These are phyloP conservation scores for Angophora floribunda DNA, from an alignment of 345 rosid species.

Conservation along the genomic window DNA sequence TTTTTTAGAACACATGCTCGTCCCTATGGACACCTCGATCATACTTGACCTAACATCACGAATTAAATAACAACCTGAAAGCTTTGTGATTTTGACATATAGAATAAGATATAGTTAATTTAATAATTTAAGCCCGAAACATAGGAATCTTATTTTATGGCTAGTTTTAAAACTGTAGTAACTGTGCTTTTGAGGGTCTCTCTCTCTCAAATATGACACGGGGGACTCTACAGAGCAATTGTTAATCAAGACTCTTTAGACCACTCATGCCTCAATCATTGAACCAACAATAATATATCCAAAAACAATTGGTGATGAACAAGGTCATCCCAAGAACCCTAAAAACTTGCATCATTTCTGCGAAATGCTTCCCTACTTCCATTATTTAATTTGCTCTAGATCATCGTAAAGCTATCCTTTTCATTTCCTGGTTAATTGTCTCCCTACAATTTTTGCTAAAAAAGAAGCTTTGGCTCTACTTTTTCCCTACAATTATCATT, in stretches of 20 bases:
- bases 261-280: background rate
- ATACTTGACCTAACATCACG: background rate
- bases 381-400: background rate
- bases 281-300: background rate
- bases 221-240: background rate
- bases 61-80: background rate
- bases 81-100: background rate
- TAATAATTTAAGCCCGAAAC: background rate
- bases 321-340: background rate
- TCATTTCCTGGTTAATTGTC: background rate
- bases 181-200: background rate
- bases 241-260: background rate
- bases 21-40: background rate
- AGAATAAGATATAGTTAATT: background rate
- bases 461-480: background rate
- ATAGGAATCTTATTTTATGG: background rate
- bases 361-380: background rate
- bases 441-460: background rate
- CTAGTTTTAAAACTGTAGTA: background rate
- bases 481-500: background rate
- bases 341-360: background rate
- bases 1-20: background rate
- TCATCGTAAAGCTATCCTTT: background rate
- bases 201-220: background rate
- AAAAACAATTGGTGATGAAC: background rate